These are phyloP conservation scores for Nicotiana paniculata DNA, from an alignment of 257 asterid species.

Conservation along the genomic window DNA sequence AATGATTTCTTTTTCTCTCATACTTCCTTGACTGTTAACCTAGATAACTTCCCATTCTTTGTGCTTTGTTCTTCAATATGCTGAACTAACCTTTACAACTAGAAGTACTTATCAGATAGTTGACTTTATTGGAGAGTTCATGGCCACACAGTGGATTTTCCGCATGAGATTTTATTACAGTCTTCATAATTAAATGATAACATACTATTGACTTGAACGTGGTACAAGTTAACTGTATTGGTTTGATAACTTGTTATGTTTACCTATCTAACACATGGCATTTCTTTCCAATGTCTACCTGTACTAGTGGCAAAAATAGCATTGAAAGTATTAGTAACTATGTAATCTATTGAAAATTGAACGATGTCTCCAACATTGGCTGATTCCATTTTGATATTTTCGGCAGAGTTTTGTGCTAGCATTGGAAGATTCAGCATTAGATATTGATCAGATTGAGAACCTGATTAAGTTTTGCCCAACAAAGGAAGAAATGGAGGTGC, in stretches of 20 bases:
- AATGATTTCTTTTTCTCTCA: background rate
- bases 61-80: background rate
- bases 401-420: conserved; percentile 65
- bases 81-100: background rate
- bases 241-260: too few species aligned
- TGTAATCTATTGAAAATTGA: background rate
- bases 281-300: too few species aligned
- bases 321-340: too few species aligned
- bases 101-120: too few species aligned
- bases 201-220: too few species aligned
- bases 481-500: conserved; percentile 76
- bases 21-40: background rate
- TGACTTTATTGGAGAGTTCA: too few species aligned
- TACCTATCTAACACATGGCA: too few species aligned
- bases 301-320: too few species aligned
- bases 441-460: conserved; percentile 82
- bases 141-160: too few species aligned
- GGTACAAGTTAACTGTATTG: too few species aligned
- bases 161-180: too few species aligned
- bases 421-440: conserved; percentile 74
- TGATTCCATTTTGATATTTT: background rate
- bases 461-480: conserved; percentile 88
- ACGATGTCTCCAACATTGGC: background rate
- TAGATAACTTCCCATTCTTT: background rate
- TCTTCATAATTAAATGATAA: too few species aligned